phyloP scores from a whole-genome alignment of 148 eudicot species.

The Dianthus caryophyllus region DNA sequence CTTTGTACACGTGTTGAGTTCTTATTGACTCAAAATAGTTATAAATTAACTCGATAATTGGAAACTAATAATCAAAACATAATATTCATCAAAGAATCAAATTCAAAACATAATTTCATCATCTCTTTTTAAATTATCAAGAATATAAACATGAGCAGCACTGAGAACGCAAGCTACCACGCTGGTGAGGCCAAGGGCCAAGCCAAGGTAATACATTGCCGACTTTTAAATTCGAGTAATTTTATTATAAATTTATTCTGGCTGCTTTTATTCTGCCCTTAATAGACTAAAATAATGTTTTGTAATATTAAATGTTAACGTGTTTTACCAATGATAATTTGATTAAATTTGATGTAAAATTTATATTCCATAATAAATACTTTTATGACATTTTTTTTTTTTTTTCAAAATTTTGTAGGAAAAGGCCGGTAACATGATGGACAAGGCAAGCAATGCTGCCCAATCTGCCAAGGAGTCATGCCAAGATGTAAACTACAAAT shows the following conservation, averaged over 20 bases:
- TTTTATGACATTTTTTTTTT: neutral
- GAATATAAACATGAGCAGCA: slow-evolving; percentile 18
- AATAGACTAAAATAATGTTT: too few species aligned
- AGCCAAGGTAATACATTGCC: slow-evolving; percentile 12
- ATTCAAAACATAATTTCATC: neutral
- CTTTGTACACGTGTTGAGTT: neutral
- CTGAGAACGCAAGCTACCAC: slow-evolving; percentile 16
- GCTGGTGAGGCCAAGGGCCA: slow-evolving; percentile 29
- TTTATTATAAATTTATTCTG: neutral
- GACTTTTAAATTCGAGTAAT: neutral
- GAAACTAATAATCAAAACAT: neutral
- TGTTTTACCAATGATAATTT: too few species aligned
- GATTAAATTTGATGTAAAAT: too few species aligned
- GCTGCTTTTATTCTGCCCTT: too few species aligned
- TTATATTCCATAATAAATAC: too few species aligned
- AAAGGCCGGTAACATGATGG: slow-evolving; percentile 54
- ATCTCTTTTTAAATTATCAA: neutral
- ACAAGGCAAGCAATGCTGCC: slow-evolving; percentile 51
- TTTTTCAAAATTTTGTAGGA: slow-evolving; percentile 29
- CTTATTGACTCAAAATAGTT: neutral
- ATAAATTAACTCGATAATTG: neutral
- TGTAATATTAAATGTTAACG: too few species aligned
- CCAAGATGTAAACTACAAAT: slow-evolving; percentile 33
- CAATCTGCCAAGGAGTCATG: slow-evolving; percentile 48
- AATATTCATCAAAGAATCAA: neutral